Base-by-base conservation (phyloP, 495 filamentous ascomycete species). In the Lepidopterella palustris region DNA sequence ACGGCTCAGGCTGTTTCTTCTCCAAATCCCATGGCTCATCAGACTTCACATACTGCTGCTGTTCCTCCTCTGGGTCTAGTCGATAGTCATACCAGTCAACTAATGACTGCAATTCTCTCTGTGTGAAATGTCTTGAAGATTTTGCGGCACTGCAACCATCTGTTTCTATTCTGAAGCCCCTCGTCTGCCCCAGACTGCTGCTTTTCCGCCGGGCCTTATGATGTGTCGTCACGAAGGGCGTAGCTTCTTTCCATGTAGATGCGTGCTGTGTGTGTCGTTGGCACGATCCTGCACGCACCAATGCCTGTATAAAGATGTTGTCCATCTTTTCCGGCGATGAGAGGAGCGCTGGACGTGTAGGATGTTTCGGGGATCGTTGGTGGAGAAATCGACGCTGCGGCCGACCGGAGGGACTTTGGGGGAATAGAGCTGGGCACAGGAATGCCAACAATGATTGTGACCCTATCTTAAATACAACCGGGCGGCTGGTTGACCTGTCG, bases 211-310 rank as follows among this genome's bases (percentile, higher is more conserved):
- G 51, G 29, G 58, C 45, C 51, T 55, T 65, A 51, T 68, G 62
- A 35, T 65, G 54, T 21, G 18, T 45, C 11, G 55, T 40, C 10
- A 49, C 8, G 21, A 39, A 52, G 24, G 58, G 48, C 1, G 57
- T 4, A 5, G 48, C 10, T 23, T 50, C 15, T 1, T 53, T 48
- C 23, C 42, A 28, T 18, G 60, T 55, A 1, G 53, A 53, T 10
- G 55, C 61, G 35, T 65, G 56, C 24, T 49, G 57, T 72, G 74
- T 31, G 66, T 87, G 85, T 24, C 80, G 74, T 60, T 73, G 73
- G 65, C 86, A 89, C 54, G 79, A 76, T 48, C 84, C 78, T 49
- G 85, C 87, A 60, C 79, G 73, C 55, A 84, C 82, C 57, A 90
- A 72, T 45, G 84, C 84, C 62, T 77, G 72, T 59, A 90, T 80